Base-by-base conservation (phyloP, 2,329 filamentous ascomycete genomes). In the Fusarium anthophilum region DNA sequence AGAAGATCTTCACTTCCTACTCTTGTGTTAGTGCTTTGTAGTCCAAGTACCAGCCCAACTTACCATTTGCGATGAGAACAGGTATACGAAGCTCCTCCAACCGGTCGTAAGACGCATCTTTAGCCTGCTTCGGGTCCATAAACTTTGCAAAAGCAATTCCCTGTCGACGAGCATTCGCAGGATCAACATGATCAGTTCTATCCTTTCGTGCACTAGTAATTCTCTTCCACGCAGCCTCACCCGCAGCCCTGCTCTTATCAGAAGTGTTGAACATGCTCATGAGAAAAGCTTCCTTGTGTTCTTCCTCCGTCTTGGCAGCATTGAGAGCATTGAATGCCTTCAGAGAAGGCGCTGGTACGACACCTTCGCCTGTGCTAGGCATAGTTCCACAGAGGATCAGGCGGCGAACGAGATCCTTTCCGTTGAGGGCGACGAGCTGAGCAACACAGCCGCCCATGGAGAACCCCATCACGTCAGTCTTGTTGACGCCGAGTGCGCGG, bases 401-500 rank as follows among this genome's bases (percentile, higher is more conserved):
- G 24, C 81, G 81, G 3, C 83, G 81, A 0, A 86, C 80, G 4
- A 84, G 71, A 4, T 75, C 75, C 1, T 83, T 81, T 3, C 78
- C 80, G 32, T 82, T 79, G 24, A 87, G 79, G 5, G 85, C 84
- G 8, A 87, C 78, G 54, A 86, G 76, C 70, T 88, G 86, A 12
- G 84, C 86, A 9, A 82, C 82, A 38, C 80, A 82, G 2, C 86
- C 86, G 20, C 87, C 86, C 82, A 88, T 86, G 15, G 84, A 87
- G 76, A 86, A 88, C 3, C 87, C 87, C 45, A 88, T 63, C 13
- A 88, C 70, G 65, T 88, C 86, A 53, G 84, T 79, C 56, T 83
- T 74, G 1, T 63, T 38, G n/a, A 86, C 70, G 11, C 83, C 83
- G 69, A 84, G 82, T 6, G 79, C 81, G 37, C 69, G 65, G 32